These are phyloP conservation scores for Lachnellula hyalina DNA, from an alignment of 2,329 filamentous ascomycete genomes.

Conservation along the genomic window DNA sequence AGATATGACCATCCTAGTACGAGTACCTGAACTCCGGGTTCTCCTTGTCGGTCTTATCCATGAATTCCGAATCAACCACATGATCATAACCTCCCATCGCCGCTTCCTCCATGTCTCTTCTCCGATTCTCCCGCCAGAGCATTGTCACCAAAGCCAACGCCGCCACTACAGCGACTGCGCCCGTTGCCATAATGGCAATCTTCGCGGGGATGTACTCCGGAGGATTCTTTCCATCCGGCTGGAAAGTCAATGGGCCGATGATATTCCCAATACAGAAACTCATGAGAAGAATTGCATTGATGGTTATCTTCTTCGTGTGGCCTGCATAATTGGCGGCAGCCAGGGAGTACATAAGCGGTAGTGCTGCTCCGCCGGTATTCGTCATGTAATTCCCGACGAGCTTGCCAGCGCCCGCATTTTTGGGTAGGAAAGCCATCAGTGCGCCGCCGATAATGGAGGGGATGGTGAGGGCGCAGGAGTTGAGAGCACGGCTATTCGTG, in stretches of 20 bases:
- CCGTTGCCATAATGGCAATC: conserved; percentile 41
- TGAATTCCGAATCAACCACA: conserved; percentile 5
- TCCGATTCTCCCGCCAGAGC: conserved; percentile 8
- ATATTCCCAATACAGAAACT: conserved; percentile 50
- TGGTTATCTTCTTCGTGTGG: conserved; percentile 37
- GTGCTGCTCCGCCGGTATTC: conserved; percentile 38
- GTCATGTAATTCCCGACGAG: conserved; percentile 41
- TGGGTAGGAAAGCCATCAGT: conserved; percentile 36
- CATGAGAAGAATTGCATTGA: conserved; percentile 4
- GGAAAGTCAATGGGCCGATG: conserved; percentile 51
- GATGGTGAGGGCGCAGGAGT: conserved; percentile 18
- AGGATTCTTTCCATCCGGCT: conserved; percentile 38
- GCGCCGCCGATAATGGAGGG: conserved; percentile 42
- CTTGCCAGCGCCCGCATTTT: conserved; percentile 37
- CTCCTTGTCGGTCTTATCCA: conserved; percentile 15
- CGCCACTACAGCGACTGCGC: conserved; percentile 2
- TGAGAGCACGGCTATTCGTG: conserved; percentile 20
- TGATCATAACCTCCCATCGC: conserved; percentile 2
- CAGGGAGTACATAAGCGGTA: conserved; percentile 36
- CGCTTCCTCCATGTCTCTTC: conserved; percentile 5
- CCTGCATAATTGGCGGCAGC: conserved; percentile 32
- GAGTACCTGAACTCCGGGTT: conserved; percentile 16
- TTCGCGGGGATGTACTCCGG: conserved; percentile 48
- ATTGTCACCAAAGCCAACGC: conserved; percentile 3
- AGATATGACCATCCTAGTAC: not conserved